Evolutionary conservation across 768 basidiomycete species (phyloP), one percentile per base, ranked within the genome.

Genomic region (Boletus rufocinnamomeus): DNA sequence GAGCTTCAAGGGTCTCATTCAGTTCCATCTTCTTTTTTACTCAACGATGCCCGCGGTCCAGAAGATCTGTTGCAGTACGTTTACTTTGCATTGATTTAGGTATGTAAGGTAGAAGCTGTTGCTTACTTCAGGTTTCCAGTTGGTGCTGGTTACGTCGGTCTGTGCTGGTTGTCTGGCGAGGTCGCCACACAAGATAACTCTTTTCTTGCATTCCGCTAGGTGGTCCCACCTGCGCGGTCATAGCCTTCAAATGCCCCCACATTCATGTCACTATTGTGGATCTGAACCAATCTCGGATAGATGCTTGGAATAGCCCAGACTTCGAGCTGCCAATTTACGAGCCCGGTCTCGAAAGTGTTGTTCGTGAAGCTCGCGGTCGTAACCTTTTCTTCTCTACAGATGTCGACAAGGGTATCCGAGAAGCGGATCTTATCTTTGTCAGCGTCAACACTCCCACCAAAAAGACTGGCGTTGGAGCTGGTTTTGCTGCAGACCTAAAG

Each of bases 361-460:
- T 99, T 65, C 87, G 88, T 69, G 73, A 84, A 66, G 87, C 91
- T 40, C 87, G 97, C 48, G 96, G 94, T 30, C 88, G 88, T 75
- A 99, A 99, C 77, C 86, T 99, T 63, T 97, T 97, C 79, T 98
- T 99, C 82, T 90, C 89, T 43, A 95, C 94, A 48, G 87, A 98
- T 63, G 92, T 98, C 63, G 93, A 97, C 75, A 87, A 88, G 72
- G 94, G 82, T 59, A 97, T 99, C 71, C 83, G 79, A 63, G 95
- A 96, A 76, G 96, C 97, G 35, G 95, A 99, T 72, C 86, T 98
- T 63, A 96, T 98, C 77, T 98, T 98, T 72, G 96, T 98, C 71
- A 92, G 89, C 57, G 96, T 98, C 68, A 98, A 98, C 79, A 98
- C 97, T 10, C 97, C 97, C 21, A 99, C 97, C 54, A 99, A 99